These are phyloP conservation scores for Gloeostereum incarnatum DNA, from an alignment of 768 basidiomycete species.

Conservation along the genomic window DNA sequence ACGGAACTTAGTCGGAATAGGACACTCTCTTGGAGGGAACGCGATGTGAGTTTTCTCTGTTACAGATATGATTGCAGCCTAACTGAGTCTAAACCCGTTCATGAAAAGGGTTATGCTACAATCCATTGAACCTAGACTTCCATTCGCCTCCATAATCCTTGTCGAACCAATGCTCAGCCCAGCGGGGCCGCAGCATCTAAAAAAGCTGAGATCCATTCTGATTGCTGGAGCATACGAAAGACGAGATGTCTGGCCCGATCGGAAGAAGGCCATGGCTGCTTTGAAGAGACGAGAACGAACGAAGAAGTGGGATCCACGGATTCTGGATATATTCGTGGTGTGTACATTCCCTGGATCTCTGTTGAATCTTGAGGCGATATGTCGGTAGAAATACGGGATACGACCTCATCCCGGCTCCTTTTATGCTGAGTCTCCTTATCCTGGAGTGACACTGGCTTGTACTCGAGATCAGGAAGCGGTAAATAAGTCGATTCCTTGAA, in stretches of 20 bases:
- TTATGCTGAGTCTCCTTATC: conserved; percentile 20
- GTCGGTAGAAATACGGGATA: conserved; percentile 35
- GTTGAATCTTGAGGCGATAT: not conserved
- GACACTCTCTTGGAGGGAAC: conserved; percentile 62
- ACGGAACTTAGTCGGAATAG: conserved; percentile 51
- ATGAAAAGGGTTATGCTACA: conserved; percentile 42
- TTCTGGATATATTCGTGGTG: conserved; percentile 46
- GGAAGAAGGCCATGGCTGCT: conserved; percentile 27
- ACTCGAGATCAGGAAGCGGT: conserved; percentile 56
- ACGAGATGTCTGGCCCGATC: conserved; percentile 40
- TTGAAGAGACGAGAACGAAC: conserved; percentile 24
- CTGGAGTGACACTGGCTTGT: conserved; percentile 44
- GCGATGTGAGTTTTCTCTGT: conserved; percentile 35
- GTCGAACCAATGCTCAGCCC: conserved; percentile 60
- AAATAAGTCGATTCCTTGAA: conserved; percentile 11
- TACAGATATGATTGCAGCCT: conserved; percentile 1
- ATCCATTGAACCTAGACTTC: conserved; percentile 28
- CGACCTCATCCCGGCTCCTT: conserved; percentile 22
- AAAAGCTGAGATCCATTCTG: conserved; percentile 28
- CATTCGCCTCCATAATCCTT: conserved; percentile 44
- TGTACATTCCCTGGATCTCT: conserved; percentile 12
- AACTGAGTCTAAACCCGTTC: conserved; percentile 1
- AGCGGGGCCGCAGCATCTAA: conserved; percentile 30
- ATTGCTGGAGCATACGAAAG: conserved; percentile 40
- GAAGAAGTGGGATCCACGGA: conserved; percentile 41